Percentiles rank a stretch among this genome's conserved stretches.
phyloP scores from a whole-genome alignment of 2,329 filamentous ascomycete species.

The Penicillium brasilianum region DNA sequence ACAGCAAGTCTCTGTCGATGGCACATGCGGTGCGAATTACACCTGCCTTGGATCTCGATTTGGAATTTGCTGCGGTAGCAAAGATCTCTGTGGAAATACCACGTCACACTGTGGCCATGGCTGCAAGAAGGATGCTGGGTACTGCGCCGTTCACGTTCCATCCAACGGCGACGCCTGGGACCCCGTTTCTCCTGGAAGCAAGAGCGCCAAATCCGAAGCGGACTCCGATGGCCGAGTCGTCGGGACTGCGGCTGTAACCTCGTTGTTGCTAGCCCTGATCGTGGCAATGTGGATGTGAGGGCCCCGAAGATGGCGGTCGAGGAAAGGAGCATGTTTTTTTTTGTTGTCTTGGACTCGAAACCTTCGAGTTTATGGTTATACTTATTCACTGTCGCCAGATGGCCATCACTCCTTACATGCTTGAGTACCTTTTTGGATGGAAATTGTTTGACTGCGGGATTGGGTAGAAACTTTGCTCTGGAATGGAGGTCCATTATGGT shows the following conservation, averaged over 20 bases:
- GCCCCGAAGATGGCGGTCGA: neutral
- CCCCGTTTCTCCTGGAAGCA: slow-evolving; percentile 14
- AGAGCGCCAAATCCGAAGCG: slow-evolving; percentile 24
- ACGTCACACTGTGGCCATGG: slow-evolving; percentile 38
- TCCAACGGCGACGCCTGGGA: slow-evolving; percentile 30
- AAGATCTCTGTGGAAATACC: slow-evolving; percentile 39
- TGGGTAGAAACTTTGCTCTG: neutral
- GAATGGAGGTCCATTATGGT: neutral
- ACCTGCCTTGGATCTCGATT: slow-evolving; percentile 44
- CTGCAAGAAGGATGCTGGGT: slow-evolving; percentile 38
- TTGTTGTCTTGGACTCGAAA: slow-evolving; percentile 1
- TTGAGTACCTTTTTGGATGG: neutral
- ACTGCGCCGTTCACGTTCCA: slow-evolving; percentile 32
- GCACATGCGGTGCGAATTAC: slow-evolving; percentile 41
- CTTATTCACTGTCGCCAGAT: slow-evolving; percentile 5
- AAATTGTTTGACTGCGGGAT: neutral
- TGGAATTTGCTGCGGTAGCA: slow-evolving; percentile 40
- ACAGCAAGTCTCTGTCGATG: slow-evolving; percentile 36
- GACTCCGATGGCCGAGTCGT: slow-evolving; percentile 24
- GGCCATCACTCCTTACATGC: slow-evolving; percentile 12
- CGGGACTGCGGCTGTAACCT: slow-evolving; percentile 28
- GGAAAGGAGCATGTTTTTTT: neutral
- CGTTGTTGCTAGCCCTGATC: slow-evolving; percentile 29
- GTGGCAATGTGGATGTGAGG: slow-evolving; percentile 31
- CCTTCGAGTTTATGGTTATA: slow-evolving; percentile 19